These are phyloP conservation scores for Dendrocalamus sinicus DNA, from an alignment of 176 grass and related monocot genomes.

Conservation along the genomic window DNA sequence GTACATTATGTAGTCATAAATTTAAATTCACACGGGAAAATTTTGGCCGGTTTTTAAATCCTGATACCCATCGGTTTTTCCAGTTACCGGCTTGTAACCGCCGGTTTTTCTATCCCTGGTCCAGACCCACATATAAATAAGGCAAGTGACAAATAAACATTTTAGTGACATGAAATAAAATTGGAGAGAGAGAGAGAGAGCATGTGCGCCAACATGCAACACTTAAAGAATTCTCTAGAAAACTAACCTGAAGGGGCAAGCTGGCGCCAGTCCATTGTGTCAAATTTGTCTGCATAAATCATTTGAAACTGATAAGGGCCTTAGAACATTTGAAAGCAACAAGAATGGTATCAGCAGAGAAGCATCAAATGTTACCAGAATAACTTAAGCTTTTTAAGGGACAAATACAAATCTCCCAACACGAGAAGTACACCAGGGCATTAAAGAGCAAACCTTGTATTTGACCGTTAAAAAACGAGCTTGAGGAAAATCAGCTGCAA, in stretches of 20 bases:
- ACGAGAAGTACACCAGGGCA: neutral
- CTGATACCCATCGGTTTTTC: too few relatives aligned
- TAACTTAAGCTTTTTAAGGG: slow-evolving; percentile 1
- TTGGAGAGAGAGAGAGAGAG: neutral
- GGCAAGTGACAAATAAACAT: neutral
- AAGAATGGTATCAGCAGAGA: slow-evolving; percentile 8
- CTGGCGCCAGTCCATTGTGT: slow-evolving; percentile 98
- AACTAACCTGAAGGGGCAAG: slow-evolving; percentile 91
- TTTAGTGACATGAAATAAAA: neutral
- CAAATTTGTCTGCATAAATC: slow-evolving; percentile 91
- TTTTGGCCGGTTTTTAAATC: too few relatives aligned
- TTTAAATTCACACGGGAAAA: too few relatives aligned
- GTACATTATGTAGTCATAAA: too few relatives aligned
- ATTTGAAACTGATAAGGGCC: slow-evolving; percentile 49
- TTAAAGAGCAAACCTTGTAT: slow-evolving; percentile 81
- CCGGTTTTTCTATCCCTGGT: neutral
- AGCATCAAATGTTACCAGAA: slow-evolving; percentile 31
- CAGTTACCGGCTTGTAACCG: too few relatives aligned
- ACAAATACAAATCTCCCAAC: neutral
- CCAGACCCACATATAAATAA: neutral
- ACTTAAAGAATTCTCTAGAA: slow-evolving; percentile 22
- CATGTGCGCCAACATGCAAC: neutral
- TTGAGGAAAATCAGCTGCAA: slow-evolving; percentile 85
- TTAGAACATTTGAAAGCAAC: slow-evolving; percentile 38
- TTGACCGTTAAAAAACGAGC: slow-evolving; percentile 84